phyloP scores from a whole-genome alignment of 257 asterid genomes.

The Solanum bulbocastanum region DNA sequence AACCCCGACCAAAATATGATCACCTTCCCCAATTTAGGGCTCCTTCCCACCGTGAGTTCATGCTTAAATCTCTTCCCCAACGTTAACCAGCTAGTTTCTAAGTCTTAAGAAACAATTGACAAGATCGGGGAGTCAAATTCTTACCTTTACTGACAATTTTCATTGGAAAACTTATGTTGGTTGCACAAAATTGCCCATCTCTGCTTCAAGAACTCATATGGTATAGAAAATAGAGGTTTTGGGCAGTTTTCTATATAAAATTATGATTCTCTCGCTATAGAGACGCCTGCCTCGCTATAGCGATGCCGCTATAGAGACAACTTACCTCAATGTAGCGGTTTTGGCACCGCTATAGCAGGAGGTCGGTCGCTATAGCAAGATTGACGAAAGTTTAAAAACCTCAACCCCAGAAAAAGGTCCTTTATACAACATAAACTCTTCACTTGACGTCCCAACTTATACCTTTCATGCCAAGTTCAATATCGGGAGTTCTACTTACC shows the following conservation, averaged over 20 bases:
- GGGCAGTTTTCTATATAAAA: too few species aligned
- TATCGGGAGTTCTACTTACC: neutral
- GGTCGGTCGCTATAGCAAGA: fast-evolving
- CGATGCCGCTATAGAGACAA: too few species aligned
- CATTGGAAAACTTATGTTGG: too few species aligned
- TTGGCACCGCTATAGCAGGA: neutral
- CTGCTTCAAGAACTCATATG: too few species aligned
- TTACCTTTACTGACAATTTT: too few species aligned
- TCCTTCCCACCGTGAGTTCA: neutral
- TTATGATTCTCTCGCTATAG: neutral
- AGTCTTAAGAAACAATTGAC: too few species aligned
- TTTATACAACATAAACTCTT: too few species aligned
- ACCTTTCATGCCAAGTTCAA: too few species aligned
- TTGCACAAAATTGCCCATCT: too few species aligned
- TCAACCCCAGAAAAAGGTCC: neutral
- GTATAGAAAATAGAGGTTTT: too few species aligned
- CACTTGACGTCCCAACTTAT: neutral
- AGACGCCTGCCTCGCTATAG: neutral
- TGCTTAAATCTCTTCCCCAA: neutral
- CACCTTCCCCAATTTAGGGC: neutral
- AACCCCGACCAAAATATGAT: neutral
- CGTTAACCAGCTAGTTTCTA: too few species aligned
- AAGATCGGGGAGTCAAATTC: too few species aligned
- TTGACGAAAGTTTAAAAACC: neutral
- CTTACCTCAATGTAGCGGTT: neutral